Conservation (phyloP, 2,329 filamentous ascomycete genomes). For the Incumbomyces delicatus region DNA sequence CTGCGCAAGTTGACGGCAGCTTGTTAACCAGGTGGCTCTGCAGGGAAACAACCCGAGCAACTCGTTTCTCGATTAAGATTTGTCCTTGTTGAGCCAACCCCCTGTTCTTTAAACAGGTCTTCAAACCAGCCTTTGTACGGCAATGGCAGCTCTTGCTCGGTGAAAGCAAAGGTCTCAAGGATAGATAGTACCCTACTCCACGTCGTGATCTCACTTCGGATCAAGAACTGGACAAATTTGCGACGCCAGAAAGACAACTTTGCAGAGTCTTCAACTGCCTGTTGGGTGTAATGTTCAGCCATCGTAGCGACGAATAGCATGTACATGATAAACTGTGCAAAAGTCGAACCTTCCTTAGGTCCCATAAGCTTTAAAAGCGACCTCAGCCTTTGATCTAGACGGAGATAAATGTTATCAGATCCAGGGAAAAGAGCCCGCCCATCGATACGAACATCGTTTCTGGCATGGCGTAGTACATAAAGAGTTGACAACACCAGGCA, state of each 20-base stretch:
- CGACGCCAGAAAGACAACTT: background rate
- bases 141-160: background rate
- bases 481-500: background rate
- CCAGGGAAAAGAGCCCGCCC: background rate
- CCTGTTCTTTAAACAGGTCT: background rate
- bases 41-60: too few relatives aligned
- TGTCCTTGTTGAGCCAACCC: too few relatives aligned
- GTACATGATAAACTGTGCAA: background rate
- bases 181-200: background rate
- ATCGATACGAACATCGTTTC: background rate
- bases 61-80: too few relatives aligned
- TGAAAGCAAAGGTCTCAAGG: background rate
- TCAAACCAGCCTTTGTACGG: background rate
- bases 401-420: background rate
- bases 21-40: too few relatives aligned
- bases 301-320: background rate
- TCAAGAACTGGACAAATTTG: background rate
- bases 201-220: background rate
- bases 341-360: background rate
- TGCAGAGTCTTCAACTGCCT: background rate
- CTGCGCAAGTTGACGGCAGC: too few relatives aligned
- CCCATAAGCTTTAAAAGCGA: background rate
- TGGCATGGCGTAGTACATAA: background rate
- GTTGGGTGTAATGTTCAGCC: background rate
- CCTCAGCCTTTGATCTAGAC: background rate